These are phyloP conservation scores for Ogataea polymorpha DNA, from an alignment of 805 yeast species.

Conservation along the genomic window DNA sequence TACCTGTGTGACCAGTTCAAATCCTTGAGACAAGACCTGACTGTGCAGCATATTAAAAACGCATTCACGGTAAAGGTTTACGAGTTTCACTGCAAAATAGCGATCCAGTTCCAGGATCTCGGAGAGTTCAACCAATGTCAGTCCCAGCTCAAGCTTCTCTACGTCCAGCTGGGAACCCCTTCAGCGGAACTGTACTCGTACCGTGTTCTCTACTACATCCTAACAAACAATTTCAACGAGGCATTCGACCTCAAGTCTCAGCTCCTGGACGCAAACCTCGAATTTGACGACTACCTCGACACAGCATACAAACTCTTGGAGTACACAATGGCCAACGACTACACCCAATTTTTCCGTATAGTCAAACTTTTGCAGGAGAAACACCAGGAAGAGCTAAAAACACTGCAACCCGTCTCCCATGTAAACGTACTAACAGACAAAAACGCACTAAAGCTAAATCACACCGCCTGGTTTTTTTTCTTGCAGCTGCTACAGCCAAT, in stretches of 20 bases:
- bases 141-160: constrained; percentile 68
- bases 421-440: constrained; percentile 12
- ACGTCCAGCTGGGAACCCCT: constrained; percentile 35
- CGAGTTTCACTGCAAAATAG: constrained; percentile 83
- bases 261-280: constrained; percentile 14
- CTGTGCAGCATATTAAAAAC: constrained; percentile 83
- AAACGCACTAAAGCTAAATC: constrained; percentile 20
- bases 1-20: constrained; percentile 88
- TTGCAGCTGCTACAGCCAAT: constrained; percentile 47
- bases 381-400: constrained; percentile 32
- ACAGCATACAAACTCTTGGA: constrained; percentile 37
- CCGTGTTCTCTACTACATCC: constrained; percentile 67
- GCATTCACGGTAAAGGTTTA: constrained; percentile 77
- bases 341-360: constrained; percentile 47
- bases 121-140: constrained; percentile 97
- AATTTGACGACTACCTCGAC: constrained; percentile 19
- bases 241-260: constrained; percentile 41
- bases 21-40: constrained; percentile 87
- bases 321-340: constrained; percentile 42
- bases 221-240: constrained; percentile 65
- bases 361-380: constrained; percentile 22
- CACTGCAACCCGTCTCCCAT: neutral
- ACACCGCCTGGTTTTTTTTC: constrained; percentile 25
- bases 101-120: constrained; percentile 75
- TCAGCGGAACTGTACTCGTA: constrained; percentile 69